Conservation (phyloP, 768 basidiomycete species). For the Gloeostereum incarnatum region DNA sequence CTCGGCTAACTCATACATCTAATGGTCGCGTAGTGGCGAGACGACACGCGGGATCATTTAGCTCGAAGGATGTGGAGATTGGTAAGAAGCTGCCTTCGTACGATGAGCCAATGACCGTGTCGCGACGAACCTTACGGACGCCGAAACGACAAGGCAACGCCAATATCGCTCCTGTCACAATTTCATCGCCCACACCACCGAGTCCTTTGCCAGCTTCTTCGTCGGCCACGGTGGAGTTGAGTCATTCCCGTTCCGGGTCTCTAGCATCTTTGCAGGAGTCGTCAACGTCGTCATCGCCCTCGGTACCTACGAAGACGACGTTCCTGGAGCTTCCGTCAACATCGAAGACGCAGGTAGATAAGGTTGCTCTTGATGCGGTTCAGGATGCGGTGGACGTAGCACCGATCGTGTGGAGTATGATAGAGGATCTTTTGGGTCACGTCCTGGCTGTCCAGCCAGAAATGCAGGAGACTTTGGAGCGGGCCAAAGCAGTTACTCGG, state of each 20-base stretch:
- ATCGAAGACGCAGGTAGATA: slow-evolving; percentile 62
- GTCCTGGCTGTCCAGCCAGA: slow-evolving; percentile 30
- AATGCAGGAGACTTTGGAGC: slow-evolving; percentile 43
- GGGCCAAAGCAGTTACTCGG: slow-evolving; percentile 56
- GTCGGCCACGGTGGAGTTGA: slow-evolving; percentile 18
- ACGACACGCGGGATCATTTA: slow-evolving; percentile 93
- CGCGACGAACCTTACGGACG: slow-evolving; percentile 34
- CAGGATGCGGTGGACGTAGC: slow-evolving; percentile 72
- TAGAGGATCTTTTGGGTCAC: slow-evolving; percentile 57
- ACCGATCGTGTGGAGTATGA: slow-evolving; percentile 73
- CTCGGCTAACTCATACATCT: slow-evolving; percentile 17
- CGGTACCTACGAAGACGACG: slow-evolving; percentile 23
- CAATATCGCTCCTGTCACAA: slow-evolving; percentile 23
- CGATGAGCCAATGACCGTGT: slow-evolving; percentile 28
- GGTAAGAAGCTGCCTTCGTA: slow-evolving; percentile 74
- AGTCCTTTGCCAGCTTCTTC: slow-evolving; percentile 18
- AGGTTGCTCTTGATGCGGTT: slow-evolving; percentile 72
- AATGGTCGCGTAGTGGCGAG: slow-evolving; percentile 45
- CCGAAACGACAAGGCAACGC: slow-evolving; percentile 44
- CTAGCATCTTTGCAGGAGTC: slow-evolving; percentile 26
- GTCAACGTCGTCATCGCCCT: slow-evolving; percentile 27
- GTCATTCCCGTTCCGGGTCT: slow-evolving; percentile 30
- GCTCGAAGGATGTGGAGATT: slow-evolving; percentile 83
- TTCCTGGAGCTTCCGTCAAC: slow-evolving; percentile 39
- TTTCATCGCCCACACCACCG: slow-evolving; percentile 25